Evolutionary conservation across 495 filamentous ascomycete genomes (phyloP), one percentile per base, ranked within the genome.

Genomic region (Penicillium nucicola): DNA sequence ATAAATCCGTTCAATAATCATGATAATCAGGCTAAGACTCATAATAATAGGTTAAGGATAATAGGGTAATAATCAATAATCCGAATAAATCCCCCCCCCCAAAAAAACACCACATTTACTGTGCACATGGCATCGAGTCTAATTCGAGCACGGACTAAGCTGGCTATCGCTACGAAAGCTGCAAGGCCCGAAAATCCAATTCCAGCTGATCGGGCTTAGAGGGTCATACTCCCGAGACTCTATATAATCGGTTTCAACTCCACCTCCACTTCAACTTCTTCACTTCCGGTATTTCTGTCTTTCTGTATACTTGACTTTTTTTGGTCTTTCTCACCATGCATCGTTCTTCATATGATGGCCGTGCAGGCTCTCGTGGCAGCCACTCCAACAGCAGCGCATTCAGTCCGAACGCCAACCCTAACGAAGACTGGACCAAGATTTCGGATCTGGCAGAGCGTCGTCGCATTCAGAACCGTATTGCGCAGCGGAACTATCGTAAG

Each of bases 401-500:
- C 81, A 95, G 91, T 75, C 87, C 87, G 56, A 93, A 88, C 52
- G 95, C 93, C 58, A 93, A 97, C 69, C 91, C 93, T 47, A 92
- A 96, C 58, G 92, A 97, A 72, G 92, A 97, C 76, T 97, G 92
- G 92, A 97, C 92, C 64, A 93, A 97, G 82, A 96, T 97, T 71
- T 96, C 93, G 37, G 92, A 97, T 66, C 81, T 97, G 34, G 92
- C 92, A 45, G 92, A 97, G 74, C 83, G 92, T 56, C 79, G 92
- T 64, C 80, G 92, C 62, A 97, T 97, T 74, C 92, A 97, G 74
- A 97, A 97, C 72, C 83, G 92, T 42, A 97, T 97, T 72, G 92
- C 92, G 35, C 92, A 97, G 74, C 86, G 92, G 50, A 97, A 97
- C 75, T 97, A 97, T 75, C 92, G 92, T 96, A 79, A 68, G 92